Evolutionary conservation across 148 eudicot species (phyloP), one percentile per base, ranked within the genome.

Genomic region (Vaccinium corymbosum): DNA sequence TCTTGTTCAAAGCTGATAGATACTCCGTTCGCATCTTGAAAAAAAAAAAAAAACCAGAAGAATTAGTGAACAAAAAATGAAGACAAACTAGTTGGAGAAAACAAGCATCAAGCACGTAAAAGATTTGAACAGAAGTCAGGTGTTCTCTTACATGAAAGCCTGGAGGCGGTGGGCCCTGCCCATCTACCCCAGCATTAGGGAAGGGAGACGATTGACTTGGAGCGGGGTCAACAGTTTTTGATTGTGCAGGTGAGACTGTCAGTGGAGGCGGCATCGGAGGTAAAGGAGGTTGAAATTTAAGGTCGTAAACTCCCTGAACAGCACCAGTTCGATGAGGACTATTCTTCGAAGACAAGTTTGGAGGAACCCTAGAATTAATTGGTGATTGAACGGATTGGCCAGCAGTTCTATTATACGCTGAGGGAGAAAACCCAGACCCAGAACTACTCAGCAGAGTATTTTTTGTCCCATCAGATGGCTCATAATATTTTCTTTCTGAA

Each of bases 231-330:
- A 84, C 83, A 86, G 82, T 84, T 89, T 92, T 93, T 68, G 92
- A 90, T 85, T 83, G 83, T 14, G 87, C 84, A 7, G 97, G 91
- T 51, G 93, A 86, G n/a, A 92, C 84, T 52, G 94, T 87, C 66
- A 90, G 82, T 25, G 96, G 99, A 12, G 98, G 98, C 13, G 95
- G 98, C 84, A 94, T 93, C n/a, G 96, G 98, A 85, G 99, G 99
- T 79, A 97, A 90, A 32, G 99, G 99, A n/a, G 99, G 99, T 83
- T 95, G 84, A 88, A 85, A 92, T 68, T 94, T 96, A 38, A 88
- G 92, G 68, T 93, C 97, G 83, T 83, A 91, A 72, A 82, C 86
- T 83, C 87, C 90, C 80, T 85, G 90, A 10, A 89, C 85, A 85
- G 73, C 85, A 32, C 90, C 91, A 83, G 75, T 70, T 85, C 89